phyloP scores from a whole-genome alignment of 2,329 filamentous ascomycete species.

The Fusarium domesticum region DNA sequence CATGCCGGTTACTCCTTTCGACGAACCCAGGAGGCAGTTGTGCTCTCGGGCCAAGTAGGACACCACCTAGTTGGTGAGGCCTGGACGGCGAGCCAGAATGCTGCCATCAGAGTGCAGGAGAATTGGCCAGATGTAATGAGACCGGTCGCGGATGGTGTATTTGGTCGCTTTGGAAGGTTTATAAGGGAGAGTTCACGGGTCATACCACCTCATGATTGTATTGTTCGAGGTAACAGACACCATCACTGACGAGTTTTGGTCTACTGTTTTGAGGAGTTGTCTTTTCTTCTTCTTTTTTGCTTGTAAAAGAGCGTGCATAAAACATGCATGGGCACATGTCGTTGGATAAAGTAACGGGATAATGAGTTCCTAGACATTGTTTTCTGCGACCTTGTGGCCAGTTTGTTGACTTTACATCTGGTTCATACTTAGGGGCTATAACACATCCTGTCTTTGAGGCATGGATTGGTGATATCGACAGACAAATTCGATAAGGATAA shows the following conservation, averaged over 20 bases:
- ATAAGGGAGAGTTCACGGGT: conserved; percentile 11
- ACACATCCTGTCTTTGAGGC: neutral
- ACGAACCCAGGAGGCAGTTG: conserved; percentile 4
- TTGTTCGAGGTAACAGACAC: conserved; percentile 5
- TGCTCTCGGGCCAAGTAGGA: conserved; percentile 3
- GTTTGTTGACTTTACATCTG: too few relatives aligned
- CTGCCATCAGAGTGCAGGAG: conserved; percentile 5
- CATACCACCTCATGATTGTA: conserved; percentile 9
- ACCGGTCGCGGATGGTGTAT: conserved; percentile 1
- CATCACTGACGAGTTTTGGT: neutral
- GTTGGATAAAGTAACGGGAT: too few relatives aligned
- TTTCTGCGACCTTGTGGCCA: too few relatives aligned
- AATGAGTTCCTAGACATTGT: too few relatives aligned
- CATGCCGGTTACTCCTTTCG: neutral
- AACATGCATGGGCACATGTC: too few relatives aligned
- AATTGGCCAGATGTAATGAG: neutral
- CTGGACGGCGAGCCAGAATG: conserved; percentile 1
- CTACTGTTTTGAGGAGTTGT: neutral
- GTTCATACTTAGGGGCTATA: too few relatives aligned
- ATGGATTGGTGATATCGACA: neutral
- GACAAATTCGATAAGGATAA: neutral
- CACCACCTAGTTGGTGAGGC: conserved; percentile 5
- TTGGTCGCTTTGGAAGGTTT: neutral
- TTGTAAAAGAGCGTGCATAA: too few relatives aligned
- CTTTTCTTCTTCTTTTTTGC: too few relatives aligned